phyloP scores from a whole-genome alignment of 306 rosid species.

The Castanea sativa region DNA sequence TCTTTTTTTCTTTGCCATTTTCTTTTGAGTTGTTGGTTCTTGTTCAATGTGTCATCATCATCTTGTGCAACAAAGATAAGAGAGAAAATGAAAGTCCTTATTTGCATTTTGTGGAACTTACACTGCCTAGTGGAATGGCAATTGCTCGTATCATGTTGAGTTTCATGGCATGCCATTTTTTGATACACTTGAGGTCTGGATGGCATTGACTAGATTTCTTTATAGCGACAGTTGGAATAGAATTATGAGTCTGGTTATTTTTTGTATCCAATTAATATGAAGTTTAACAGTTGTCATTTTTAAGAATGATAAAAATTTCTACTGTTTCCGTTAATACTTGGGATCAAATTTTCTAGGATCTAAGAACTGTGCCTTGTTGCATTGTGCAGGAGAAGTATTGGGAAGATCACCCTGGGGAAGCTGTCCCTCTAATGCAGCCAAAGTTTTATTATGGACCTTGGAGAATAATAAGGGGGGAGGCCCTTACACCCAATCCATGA shows the following conservation, averaged over 20 bases:
- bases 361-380: neutral
- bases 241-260: neutral
- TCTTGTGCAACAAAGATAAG: neutral
- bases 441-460: slow-evolving; percentile 76
- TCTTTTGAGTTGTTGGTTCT: neutral
- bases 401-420: slow-evolving; percentile 84
- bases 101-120: neutral
- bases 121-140: neutral
- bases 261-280: neutral
- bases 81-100: neutral
- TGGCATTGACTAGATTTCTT: neutral
- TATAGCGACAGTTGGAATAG: neutral
- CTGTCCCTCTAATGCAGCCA: slow-evolving; percentile 78
- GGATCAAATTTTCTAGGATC: slow-evolving; percentile 2
- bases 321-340: neutral
- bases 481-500: slow-evolving; percentile 25
- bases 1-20: neutral
- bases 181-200: neutral
- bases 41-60: neutral
- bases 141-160: neutral
- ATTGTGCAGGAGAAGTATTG: slow-evolving; percentile 79
- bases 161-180: neutral
- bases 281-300: neutral
- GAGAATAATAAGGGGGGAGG: slow-evolving; percentile 64
- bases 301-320: neutral